Evolutionary conservation across 352 stramenopile genomes (phyloP), one percentile per base, ranked within the genome.

Genomic region (Thalassiosira hispida): DNA sequence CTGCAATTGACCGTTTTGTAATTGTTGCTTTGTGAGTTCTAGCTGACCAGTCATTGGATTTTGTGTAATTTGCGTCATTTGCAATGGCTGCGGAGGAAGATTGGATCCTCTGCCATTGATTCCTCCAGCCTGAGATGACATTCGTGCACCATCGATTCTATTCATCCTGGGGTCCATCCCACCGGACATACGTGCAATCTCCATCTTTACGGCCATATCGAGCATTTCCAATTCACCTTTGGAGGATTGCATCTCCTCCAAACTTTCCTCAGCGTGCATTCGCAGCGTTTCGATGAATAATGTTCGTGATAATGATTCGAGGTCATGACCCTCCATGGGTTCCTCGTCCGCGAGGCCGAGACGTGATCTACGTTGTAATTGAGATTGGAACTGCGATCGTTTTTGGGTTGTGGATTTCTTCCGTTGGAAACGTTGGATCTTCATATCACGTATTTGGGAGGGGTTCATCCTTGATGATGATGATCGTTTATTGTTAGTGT

Each of bases 21-120:
- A 40, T 52, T 62, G 61, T 70, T 91, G 77, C 68, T 77, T 81
- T 67, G 82, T 73, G 1, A 90, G 60, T 56, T 83, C 72, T 27
- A 94, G 68, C 69, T 87, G 53, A 20, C 85, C 85, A 9, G 72
- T 91, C 0, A 67, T 73, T 9, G 79, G 67, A 83, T 91, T 71
- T 69, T 91, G 77, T 22, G 84, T 91, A 46, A 94, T 85, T 44
- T 88, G 88, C n/a, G 88, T 94, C 20, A 94, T 61, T 67, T 90
- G 70, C 68, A 92, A 70, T 51, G 55, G 61, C 63, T 77, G 64
- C 23, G 66, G 63, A 14, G 75, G 22, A 53, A 25, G 11, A 53
- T 53, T 25, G 44, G 44, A 53, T 60, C 60, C 16, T 38, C 31
- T 38, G 31, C 31, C 31, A 38, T 8, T n/a, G 18, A 23, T 27